phyloP scores from a whole-genome alignment of 164 flowering plant species.

The Stephania cephalantha region DNA sequence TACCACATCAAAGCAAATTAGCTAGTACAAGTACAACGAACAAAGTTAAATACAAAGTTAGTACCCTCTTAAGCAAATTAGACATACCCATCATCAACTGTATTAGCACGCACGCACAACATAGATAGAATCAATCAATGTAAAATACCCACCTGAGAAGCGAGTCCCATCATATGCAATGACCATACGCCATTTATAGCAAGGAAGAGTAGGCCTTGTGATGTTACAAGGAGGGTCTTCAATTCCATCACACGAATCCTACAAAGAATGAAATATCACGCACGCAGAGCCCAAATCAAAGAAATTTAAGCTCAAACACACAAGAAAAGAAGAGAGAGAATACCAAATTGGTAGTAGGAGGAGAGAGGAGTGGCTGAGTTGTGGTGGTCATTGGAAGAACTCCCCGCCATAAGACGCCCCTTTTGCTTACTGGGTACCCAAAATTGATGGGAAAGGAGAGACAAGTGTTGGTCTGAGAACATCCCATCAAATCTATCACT shows the following conservation, averaged over 20 bases:
- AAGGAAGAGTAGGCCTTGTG: slow-evolving; percentile 6
- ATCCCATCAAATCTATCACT: too few species aligned
- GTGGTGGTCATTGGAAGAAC: background rate
- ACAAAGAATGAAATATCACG: background rate
- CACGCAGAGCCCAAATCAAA: background rate
- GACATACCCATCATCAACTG: too few species aligned
- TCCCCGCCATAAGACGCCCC: background rate
- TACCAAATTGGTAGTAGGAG: background rate
- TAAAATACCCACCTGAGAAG: slow-evolving; percentile 41
- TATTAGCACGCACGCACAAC: too few species aligned
- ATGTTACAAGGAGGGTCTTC: background rate
- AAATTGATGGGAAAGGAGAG: too few species aligned
- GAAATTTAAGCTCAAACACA: background rate
- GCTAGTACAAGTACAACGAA: too few species aligned
- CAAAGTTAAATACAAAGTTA: too few species aligned
- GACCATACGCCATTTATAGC: slow-evolving; percentile 72
- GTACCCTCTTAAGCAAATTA: too few species aligned
- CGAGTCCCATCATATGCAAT: slow-evolving; percentile 81
- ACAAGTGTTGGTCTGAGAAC: too few species aligned
- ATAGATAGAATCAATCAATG: too few species aligned
- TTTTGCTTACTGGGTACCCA: background rate
- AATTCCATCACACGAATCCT: slow-evolving; percentile 13
- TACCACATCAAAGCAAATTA: too few species aligned
- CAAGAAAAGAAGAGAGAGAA: background rate
- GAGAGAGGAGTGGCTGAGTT: background rate